These are phyloP conservation scores for Trametes cingulata DNA, from an alignment of 768 basidiomycete species.

Conservation along the genomic window DNA sequence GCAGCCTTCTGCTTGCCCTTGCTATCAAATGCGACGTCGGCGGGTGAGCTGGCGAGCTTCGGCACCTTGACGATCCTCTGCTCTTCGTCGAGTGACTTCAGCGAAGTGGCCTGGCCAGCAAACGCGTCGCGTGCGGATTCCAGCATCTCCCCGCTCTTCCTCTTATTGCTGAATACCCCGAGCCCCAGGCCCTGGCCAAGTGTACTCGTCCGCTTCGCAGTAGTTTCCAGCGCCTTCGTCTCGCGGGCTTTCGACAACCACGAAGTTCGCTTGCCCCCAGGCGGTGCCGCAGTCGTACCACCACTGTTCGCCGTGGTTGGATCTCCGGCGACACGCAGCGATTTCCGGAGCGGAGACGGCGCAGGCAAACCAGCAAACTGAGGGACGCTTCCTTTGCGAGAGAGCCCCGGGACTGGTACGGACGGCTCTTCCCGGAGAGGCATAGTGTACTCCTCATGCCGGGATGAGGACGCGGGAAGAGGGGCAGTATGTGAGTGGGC, in stretches of 20 bases:
- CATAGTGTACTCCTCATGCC: conserved; percentile 31
- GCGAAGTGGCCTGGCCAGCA: background rate
- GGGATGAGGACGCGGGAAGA: conserved; percentile 1
- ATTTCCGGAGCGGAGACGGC: conserved; percentile 70
- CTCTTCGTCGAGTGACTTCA: conserved; percentile 34
- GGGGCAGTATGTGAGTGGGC: conserved; percentile 15
- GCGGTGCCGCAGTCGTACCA: conserved; percentile 36
- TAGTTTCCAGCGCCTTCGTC: conserved; percentile 46
- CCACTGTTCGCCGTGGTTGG: conserved; percentile 36
- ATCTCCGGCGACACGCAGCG: conserved; percentile 53
- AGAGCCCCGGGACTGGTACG: conserved; percentile 20
- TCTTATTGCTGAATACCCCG: conserved; percentile 44
- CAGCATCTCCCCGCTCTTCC: conserved; percentile 57
- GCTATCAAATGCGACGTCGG: background rate
- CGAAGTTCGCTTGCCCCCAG: conserved; percentile 65
- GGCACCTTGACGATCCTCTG: conserved; percentile 49
- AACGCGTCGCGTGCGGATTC: conserved; percentile 5
- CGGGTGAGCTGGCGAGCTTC: conserved; percentile 36
- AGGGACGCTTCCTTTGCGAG: conserved; percentile 42
- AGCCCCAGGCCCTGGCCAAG: conserved; percentile 10
- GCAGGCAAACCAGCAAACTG: conserved; percentile 68
- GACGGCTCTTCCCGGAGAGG: conserved; percentile 40
- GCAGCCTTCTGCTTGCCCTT: conserved; percentile 17
- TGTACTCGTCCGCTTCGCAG: conserved; percentile 16
- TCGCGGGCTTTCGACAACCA: conserved; percentile 81